Evolutionary conservation across 208 protist species (phyloP).

Genomic region (Trypanosoma conorhini): DNA sequence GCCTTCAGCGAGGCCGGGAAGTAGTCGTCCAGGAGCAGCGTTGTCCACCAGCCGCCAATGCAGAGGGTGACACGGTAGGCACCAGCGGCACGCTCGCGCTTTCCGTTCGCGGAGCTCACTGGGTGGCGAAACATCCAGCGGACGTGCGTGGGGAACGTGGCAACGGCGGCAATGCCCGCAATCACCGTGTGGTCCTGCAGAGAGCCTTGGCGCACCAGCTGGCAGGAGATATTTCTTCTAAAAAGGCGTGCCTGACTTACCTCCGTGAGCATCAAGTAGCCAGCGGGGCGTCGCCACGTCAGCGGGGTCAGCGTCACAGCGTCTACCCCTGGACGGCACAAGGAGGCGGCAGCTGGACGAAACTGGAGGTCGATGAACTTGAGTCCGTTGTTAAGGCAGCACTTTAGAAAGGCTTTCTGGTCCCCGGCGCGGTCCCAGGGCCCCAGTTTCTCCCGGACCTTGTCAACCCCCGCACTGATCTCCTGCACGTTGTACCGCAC

Average conservation of each 20-base stretch:
- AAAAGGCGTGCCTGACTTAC: slow-evolving; percentile 11
- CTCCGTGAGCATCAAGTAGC: slow-evolving; percentile 14
- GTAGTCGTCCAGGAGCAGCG: slow-evolving; percentile 33
- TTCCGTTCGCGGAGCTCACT: not conserved
- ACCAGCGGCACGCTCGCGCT: slow-evolving; percentile 18
- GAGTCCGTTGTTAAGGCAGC: slow-evolving; percentile 10
- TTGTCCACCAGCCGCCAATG: slow-evolving; percentile 28
- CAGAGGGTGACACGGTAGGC: slow-evolving; percentile 28
- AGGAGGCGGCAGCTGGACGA: slow-evolving; percentile 6
- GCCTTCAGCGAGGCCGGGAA: slow-evolving; percentile 17
- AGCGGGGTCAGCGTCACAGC: not conserved
- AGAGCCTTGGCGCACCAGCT: slow-evolving; percentile 10
- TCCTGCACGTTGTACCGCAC: slow-evolving; percentile 35
- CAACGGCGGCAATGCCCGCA: slow-evolving; percentile 15
- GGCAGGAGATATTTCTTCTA: slow-evolving; percentile 13
- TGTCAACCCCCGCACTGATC: slow-evolving; percentile 33
- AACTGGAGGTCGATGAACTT: slow-evolving; percentile 23
- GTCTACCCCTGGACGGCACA: slow-evolving; percentile 20
- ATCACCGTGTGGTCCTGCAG: slow-evolving; percentile 17
- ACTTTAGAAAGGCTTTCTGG: slow-evolving; percentile 24
- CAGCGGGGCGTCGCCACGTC: slow-evolving; percentile 16
- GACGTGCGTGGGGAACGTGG: slow-evolving; percentile 9
- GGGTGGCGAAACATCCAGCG: slow-evolving; percentile 24
- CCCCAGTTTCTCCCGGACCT: slow-evolving; percentile 31
- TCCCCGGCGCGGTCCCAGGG: slow-evolving; percentile 38